Percentiles rank a stretch among this genome's conserved stretches.
Evolutionary conservation across 83 land plant genomes (phyloP).

Genomic region (Picea mariana): DNA sequence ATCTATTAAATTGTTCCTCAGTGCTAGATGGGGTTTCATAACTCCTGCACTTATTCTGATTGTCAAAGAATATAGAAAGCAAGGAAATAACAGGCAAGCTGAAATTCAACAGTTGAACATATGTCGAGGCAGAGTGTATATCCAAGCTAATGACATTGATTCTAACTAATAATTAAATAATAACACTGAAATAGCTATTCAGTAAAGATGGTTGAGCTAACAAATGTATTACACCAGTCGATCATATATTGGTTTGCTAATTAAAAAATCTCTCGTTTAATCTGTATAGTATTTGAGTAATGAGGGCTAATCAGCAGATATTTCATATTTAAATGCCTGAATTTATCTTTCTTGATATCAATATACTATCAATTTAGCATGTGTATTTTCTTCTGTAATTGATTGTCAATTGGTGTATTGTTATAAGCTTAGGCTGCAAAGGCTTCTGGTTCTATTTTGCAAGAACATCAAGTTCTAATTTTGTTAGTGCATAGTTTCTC

Average conservation of each 20-base stretch:
- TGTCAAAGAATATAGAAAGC: background rate
- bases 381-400: background rate
- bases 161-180: background rate
- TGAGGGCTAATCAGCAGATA: background rate
- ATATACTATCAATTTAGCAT: background rate
- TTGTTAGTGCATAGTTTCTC: constrained; percentile 1
- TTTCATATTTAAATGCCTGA: background rate
- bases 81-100: background rate
- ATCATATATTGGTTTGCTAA: too few relatives aligned
- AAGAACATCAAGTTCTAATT: background rate
- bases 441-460: background rate
- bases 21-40: background rate
- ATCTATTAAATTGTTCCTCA: background rate
- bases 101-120: too few relatives aligned
- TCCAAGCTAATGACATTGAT: background rate
- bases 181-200: background rate
- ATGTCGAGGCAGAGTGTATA: too few relatives aligned
- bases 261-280: background rate
- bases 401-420: too few relatives aligned
- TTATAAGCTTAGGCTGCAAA: background rate
- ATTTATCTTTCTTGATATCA: background rate
- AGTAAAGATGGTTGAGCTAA: too few relatives aligned
- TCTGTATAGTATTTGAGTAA: background rate
- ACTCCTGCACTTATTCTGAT: background rate
- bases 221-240: too few relatives aligned